Evolutionary conservation across 2,329 filamentous ascomycete genomes (phyloP).

Genomic region (Calonectria crousiana): DNA sequence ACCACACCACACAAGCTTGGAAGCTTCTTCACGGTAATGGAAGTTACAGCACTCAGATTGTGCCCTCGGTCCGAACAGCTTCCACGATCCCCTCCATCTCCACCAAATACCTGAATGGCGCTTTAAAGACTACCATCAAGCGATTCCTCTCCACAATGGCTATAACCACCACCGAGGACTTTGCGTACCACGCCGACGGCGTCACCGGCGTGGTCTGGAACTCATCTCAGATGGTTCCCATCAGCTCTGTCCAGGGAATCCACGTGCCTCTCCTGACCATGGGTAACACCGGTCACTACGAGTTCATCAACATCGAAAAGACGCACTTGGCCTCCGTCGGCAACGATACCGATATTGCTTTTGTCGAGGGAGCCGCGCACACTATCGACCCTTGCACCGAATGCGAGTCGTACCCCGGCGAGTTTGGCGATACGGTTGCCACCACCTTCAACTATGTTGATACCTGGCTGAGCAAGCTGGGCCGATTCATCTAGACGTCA

Average conservation of each 20-base stretch:
- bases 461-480: slow-evolving; percentile 4
- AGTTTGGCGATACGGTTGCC: slow-evolving; percentile 2
- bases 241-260: slow-evolving; percentile 1
- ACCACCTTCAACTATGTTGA: slow-evolving; percentile 8
- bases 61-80: neutral
- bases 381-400: slow-evolving; percentile 4
- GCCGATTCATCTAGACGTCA: neutral
- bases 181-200: neutral
- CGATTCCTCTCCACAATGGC: slow-evolving; percentile 2
- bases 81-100: neutral
- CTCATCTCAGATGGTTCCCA: slow-evolving; percentile 8
- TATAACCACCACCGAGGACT: neutral
- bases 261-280: slow-evolving; percentile 3
- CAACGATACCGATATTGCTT: slow-evolving; percentile 6
- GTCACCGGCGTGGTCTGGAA: neutral
- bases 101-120: neutral
- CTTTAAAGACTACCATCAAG: neutral
- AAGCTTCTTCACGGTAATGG: slow-evolving; percentile 11
- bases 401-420: slow-evolving; percentile 3
- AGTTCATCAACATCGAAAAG: slow-evolving; percentile 10
- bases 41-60: neutral
- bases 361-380: slow-evolving; percentile 5
- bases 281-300: slow-evolving; percentile 6
- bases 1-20: neutral
- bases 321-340: slow-evolving; percentile 4